A percentile compares a stretch with the other conserved stretches of the same genome.
Conservation (phyloP, 768 basidiomycete genomes). For the Pluteus cervinus region DNA sequence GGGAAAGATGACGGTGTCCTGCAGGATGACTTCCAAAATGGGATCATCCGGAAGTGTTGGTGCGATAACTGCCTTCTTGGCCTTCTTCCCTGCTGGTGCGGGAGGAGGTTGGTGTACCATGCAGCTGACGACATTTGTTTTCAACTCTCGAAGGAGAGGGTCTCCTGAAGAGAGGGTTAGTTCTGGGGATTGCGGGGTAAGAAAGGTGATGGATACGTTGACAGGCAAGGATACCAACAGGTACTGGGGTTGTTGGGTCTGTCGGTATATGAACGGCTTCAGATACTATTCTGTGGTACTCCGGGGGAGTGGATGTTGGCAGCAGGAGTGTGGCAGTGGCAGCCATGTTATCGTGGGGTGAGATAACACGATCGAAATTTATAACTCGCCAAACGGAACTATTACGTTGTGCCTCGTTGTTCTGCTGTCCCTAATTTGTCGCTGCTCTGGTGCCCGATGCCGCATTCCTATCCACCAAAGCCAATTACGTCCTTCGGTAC, state of each 20-base stretch:
- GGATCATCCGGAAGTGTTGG: slow-evolving; percentile 38
- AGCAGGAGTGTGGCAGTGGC: slow-evolving; percentile 39
- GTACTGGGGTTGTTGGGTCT: slow-evolving; percentile 44
- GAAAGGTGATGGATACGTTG: slow-evolving; percentile 44
- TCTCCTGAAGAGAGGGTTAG: slow-evolving; percentile 41
- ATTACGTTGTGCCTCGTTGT: too few species aligned
- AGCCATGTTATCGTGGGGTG: slow-evolving; percentile 25
- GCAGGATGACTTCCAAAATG: slow-evolving; percentile 59
- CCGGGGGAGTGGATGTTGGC: slow-evolving; percentile 38
- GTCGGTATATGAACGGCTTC: slow-evolving; percentile 49
- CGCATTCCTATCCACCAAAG: too few species aligned
- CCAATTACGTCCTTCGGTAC: too few species aligned
- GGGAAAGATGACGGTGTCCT: slow-evolving; percentile 77
- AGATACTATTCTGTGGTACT: slow-evolving; percentile 65
- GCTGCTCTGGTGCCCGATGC: too few species aligned
- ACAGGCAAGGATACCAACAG: slow-evolving; percentile 75
- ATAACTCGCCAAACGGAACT: too few species aligned
- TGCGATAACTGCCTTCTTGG: slow-evolving; percentile 49
- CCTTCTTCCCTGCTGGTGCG: slow-evolving; percentile 38
- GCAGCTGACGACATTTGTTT: slow-evolving; percentile 50
- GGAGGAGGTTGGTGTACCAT: slow-evolving; percentile 34
- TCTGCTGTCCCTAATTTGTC: too few species aligned
- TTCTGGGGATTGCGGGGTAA: background rate
- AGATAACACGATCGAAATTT: too few species aligned
- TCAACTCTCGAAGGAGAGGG: slow-evolving; percentile 55